These are phyloP conservation scores for Picea sitchensis DNA, from an alignment of 75 land plant species.

Conservation along the genomic window DNA sequence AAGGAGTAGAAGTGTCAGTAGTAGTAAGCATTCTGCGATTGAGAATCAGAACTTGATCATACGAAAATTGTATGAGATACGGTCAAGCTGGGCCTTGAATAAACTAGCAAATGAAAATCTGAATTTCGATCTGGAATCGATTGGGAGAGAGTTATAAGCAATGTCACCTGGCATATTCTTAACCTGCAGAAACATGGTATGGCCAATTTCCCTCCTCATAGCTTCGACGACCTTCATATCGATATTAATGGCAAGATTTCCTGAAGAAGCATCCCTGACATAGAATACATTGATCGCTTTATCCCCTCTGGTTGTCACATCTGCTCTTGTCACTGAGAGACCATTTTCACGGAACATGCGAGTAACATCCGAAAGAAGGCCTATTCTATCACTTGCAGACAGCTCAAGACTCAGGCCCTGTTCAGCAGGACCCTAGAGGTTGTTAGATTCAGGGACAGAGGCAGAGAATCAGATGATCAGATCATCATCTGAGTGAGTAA, in stretches of 20 bases:
- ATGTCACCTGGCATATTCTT: neutral
- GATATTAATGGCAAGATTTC: constrained; percentile 16
- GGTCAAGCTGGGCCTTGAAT: neutral
- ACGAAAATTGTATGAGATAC: neutral
- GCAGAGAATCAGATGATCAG: neutral
- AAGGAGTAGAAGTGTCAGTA: too few species aligned
- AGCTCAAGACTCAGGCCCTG: constrained; percentile 91
- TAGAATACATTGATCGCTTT: constrained; percentile 43
- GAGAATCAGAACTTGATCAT: neutral
- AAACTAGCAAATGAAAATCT: neutral
- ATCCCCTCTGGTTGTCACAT: constrained; percentile 60
- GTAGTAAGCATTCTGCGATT: too few species aligned
- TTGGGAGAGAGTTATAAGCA: neutral
- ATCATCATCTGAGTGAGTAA: neutral
- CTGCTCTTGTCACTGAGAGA: constrained; percentile 73
- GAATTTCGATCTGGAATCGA: neutral
- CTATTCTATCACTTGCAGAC: constrained; percentile 63
- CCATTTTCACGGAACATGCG: constrained; percentile 89
- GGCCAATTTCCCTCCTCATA: constrained; percentile 12
- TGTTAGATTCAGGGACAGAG: neutral
- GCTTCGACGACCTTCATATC: constrained; percentile 37
- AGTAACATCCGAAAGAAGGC: constrained; percentile 81
- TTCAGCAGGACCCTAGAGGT: constrained; percentile 11
- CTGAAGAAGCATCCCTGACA: constrained; percentile 29
- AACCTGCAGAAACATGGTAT: neutral